Percentiles rank a stretch among this genome's conserved stretches.
These are phyloP conservation scores for Wolfiporia cocos DNA, from an alignment of 1,284 basidiomycete genomes.

Conservation along the genomic window DNA sequence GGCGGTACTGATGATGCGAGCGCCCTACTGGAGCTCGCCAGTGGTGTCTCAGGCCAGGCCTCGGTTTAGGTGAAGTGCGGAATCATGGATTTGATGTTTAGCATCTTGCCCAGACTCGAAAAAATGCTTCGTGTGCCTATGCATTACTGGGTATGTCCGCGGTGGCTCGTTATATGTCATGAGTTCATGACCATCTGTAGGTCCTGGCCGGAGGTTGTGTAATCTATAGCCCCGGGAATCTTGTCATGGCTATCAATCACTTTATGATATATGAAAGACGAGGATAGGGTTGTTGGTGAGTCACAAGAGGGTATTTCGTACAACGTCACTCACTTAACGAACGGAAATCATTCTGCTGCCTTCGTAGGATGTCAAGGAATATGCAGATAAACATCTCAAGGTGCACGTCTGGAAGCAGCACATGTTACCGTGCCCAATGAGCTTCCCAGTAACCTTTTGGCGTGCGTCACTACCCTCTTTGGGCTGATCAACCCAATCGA, in stretches of 20 bases:
- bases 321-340: too few relatives aligned
- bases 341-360: not conserved
- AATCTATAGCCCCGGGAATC: not conserved
- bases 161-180: too few relatives aligned
- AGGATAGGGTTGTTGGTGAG: not conserved
- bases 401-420: constrained; percentile 3
- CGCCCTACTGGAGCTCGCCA: not conserved
- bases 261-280: too few relatives aligned
- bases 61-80: not conserved
- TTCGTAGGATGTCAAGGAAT: not conserved
- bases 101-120: too few relatives aligned
- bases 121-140: too few relatives aligned
- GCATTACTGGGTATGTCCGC: too few relatives aligned
- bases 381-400: not conserved
- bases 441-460: not conserved
- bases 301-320: too few relatives aligned
- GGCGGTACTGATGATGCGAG: not conserved
- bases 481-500: constrained; percentile 2
- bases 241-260: not conserved
- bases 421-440: not conserved
- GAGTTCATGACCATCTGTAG: too few relatives aligned
- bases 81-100: not conserved
- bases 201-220: not conserved
- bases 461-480: not conserved
- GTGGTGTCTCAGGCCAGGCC: not conserved